Evolutionary conservation across 257 asterid genomes (phyloP).

Genomic region (Lavandula angustifolia): DNA sequence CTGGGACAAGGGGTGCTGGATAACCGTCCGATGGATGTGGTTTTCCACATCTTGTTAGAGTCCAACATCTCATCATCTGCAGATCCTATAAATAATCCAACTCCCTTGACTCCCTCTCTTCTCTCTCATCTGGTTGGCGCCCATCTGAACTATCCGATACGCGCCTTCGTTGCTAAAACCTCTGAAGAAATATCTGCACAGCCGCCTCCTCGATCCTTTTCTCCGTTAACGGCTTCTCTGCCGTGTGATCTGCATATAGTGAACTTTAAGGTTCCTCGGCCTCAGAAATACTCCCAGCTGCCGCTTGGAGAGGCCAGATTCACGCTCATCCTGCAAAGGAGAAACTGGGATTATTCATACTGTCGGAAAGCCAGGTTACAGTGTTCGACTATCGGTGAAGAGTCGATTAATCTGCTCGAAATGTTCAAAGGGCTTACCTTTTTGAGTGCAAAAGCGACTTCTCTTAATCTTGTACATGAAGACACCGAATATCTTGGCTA

Average conservation of each 20-base stretch:
- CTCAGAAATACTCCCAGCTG: constrained; percentile 67
- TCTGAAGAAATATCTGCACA: constrained; percentile 75
- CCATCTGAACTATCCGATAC: constrained; percentile 76
- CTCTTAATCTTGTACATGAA: constrained; percentile 79
- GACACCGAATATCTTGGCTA: constrained; percentile 79
- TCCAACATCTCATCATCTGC: constrained; percentile 58
- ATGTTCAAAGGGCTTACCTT: constrained; percentile 75
- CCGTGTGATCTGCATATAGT: constrained; percentile 94
- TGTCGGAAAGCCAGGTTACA: constrained; percentile 69
- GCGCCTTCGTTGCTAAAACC: constrained; percentile 71
- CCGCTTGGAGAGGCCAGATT: constrained; percentile 58
- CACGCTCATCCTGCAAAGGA: constrained; percentile 63
- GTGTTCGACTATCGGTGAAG: constrained; percentile 72
- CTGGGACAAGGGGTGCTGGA: constrained; percentile 97
- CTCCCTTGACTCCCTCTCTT: constrained; percentile 73
- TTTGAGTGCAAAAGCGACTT: constrained; percentile 61
- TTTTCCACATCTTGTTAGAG: constrained; percentile 77
- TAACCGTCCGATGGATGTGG: constrained; percentile 79
- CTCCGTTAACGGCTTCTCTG: constrained; percentile 71
- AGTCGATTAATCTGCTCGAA: constrained; percentile 64
- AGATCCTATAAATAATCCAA: constrained; percentile 45
- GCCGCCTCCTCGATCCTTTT: constrained; percentile 93
- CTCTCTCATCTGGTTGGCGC: constrained; percentile 88
- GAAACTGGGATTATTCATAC: constrained; percentile 74
- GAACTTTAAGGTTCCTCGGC: constrained; percentile 84